These are phyloP conservation scores for Exophiala viscosa DNA, from an alignment of 2,329 filamentous ascomycete species.

Conservation along the genomic window DNA sequence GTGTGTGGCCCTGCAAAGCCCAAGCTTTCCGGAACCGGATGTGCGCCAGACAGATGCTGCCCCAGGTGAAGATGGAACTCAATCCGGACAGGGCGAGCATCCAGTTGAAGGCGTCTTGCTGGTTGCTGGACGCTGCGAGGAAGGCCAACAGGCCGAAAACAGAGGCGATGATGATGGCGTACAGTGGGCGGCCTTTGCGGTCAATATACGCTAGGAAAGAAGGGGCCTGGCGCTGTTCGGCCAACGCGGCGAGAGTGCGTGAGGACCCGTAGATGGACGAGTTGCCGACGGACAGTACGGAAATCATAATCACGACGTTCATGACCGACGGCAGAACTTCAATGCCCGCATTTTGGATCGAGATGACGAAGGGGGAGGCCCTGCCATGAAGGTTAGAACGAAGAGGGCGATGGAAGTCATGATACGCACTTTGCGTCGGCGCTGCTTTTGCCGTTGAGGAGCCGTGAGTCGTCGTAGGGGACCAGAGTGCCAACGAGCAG, in stretches of 20 bases:
- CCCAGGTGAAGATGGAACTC: conserved; percentile 63
- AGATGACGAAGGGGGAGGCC: conserved; percentile 65
- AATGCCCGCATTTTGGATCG: conserved; percentile 60
- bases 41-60: conserved; percentile 62
- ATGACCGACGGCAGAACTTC: conserved; percentile 60
- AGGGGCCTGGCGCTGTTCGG: conserved; percentile 44
- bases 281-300: conserved; percentile 58
- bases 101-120: conserved; percentile 59
- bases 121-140: conserved; percentile 41
- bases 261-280: conserved; percentile 57
- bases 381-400: conserved; percentile 1
- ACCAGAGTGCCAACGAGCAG: conserved; percentile 47
- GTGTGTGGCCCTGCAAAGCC: conserved; percentile 53
- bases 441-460: conserved; percentile 38
- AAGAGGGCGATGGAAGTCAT: background rate
- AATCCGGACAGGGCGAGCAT: conserved; percentile 62
- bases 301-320: conserved; percentile 63
- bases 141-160: conserved; percentile 41
- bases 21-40: conserved; percentile 65
- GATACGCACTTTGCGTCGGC: conserved; percentile 36
- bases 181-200: conserved; percentile 43
- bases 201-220: conserved; percentile 45
- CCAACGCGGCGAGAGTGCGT: conserved; percentile 55
- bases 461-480: conserved; percentile 36
- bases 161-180: conserved; percentile 40